Evolutionary conservation across 2,329 filamentous ascomycete species (phyloP).

Genomic region (Stemphylium vesicarium): DNA sequence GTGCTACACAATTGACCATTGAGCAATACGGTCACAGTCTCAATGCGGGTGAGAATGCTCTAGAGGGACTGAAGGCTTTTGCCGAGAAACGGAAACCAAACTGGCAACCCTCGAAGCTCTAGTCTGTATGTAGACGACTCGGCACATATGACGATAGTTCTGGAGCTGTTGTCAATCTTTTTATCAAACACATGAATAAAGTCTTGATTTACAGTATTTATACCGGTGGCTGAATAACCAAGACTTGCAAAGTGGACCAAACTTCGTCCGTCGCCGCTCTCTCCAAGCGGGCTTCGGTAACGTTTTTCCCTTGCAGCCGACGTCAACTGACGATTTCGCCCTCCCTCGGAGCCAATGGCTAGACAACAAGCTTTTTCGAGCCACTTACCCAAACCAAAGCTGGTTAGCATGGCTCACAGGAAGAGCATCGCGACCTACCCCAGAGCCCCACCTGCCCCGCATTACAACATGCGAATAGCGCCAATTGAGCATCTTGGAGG

Average conservation of each 20-base stretch:
- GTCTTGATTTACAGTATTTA: too few relatives aligned
- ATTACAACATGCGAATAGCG: background rate
- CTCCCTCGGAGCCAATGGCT: too few relatives aligned
- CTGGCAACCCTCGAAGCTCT: constrained; percentile 58
- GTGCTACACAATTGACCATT: constrained; percentile 51
- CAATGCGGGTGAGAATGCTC: constrained; percentile 56
- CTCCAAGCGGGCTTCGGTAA: too few relatives aligned
- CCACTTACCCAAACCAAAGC: background rate
- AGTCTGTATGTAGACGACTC: background rate
- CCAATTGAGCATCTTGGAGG: background rate
- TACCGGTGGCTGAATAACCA: too few relatives aligned
- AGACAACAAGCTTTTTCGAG: background rate
- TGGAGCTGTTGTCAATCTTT: background rate
- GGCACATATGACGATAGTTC: too few relatives aligned
- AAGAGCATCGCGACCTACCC: background rate
- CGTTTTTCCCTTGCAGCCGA: too few relatives aligned
- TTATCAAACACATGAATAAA: too few relatives aligned
- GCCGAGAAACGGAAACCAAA: constrained; percentile 57
- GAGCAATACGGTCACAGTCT: constrained; percentile 52
- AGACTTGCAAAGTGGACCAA: too few relatives aligned
- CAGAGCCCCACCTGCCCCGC: background rate
- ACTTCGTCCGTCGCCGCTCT: too few relatives aligned
- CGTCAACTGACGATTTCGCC: too few relatives aligned
- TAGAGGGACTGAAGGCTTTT: constrained; percentile 60
- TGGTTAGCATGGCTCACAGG: background rate